Percentiles rank a stretch among this genome's conserved stretches.
Evolutionary conservation across 169 alveolate species (phyloP).

Genomic region (Eimeria zaria): DNA sequence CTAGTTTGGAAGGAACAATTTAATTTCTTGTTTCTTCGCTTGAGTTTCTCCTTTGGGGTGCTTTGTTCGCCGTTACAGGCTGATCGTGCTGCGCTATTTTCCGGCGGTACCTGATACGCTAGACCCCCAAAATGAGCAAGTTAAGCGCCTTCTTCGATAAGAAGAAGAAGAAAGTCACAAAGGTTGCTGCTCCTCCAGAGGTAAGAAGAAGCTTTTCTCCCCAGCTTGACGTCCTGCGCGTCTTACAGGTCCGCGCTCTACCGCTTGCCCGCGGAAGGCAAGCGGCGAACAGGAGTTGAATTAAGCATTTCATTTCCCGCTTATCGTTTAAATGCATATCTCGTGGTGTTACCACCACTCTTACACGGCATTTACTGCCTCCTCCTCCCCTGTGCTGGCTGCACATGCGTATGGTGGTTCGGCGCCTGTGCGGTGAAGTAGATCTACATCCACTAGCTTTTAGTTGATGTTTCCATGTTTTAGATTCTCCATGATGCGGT

Average conservation of each 20-base stretch:
- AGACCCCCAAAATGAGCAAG: constrained; percentile 63
- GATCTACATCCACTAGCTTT: not conserved
- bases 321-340: not conserved
- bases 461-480: not conserved
- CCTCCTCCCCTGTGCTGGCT: too few species aligned
- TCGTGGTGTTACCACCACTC: not conserved
- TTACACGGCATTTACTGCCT: not conserved
- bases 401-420: too few species aligned
- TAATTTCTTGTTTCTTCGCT: not conserved
- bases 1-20: not conserved
- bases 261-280: not conserved
- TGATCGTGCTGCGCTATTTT: not conserved
- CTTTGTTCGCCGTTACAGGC: not conserved
- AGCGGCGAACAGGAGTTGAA: not conserved
- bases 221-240: not conserved
- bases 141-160: constrained; percentile 75
- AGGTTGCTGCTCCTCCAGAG: constrained; percentile 51
- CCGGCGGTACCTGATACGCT: not conserved
- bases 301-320: not conserved
- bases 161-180: constrained; percentile 56
- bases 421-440: not conserved
- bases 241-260: not conserved
- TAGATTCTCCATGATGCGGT: not conserved
- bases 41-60: not conserved
- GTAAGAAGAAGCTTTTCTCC: not conserved